Evolutionary conservation across 768 basidiomycete genomes (phyloP).

Genomic region (Punctularia strigosozonata): DNA sequence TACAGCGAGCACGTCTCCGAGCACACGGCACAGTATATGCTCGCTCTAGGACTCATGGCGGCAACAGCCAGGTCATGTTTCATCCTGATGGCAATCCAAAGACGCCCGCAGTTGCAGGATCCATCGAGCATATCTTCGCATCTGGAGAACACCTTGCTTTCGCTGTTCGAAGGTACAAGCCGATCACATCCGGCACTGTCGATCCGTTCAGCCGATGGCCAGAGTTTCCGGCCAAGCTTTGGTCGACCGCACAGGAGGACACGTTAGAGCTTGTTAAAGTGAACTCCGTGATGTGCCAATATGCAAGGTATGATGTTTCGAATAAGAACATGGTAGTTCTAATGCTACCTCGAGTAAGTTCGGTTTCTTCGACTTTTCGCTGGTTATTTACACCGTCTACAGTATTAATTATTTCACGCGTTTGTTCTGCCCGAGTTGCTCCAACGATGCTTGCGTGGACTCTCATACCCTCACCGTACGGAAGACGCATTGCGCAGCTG

Average conservation of each 20-base stretch:
- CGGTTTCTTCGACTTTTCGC: neutral
- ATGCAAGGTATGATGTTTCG: neutral
- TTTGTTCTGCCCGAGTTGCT: too few species aligned
- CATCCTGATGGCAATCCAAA: too few species aligned
- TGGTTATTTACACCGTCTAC: too few species aligned
- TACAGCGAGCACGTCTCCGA: too few species aligned
- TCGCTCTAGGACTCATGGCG: too few species aligned
- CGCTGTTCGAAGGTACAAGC: conserved; percentile 3
- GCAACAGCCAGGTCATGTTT: too few species aligned
- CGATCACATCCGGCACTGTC: neutral
- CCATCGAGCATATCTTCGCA: conserved; percentile 5
- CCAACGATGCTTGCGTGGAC: too few species aligned
- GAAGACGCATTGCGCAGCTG: too few species aligned
- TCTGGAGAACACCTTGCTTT: neutral
- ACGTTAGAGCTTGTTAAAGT: conserved; percentile 1
- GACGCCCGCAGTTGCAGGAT: too few species aligned
- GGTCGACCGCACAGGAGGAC: neutral
- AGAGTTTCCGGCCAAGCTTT: neutral
- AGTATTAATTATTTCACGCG: too few species aligned
- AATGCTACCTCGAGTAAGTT: conserved; percentile 1
- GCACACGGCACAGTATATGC: too few species aligned
- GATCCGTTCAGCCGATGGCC: conserved; percentile 1
- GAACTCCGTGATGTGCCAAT: conserved; percentile 1
- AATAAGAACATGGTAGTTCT: neutral
- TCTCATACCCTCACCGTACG: too few species aligned